These are phyloP conservation scores for Irpex lacteus DNA, from an alignment of 1,284 basidiomycete genomes.

Conservation along the genomic window DNA sequence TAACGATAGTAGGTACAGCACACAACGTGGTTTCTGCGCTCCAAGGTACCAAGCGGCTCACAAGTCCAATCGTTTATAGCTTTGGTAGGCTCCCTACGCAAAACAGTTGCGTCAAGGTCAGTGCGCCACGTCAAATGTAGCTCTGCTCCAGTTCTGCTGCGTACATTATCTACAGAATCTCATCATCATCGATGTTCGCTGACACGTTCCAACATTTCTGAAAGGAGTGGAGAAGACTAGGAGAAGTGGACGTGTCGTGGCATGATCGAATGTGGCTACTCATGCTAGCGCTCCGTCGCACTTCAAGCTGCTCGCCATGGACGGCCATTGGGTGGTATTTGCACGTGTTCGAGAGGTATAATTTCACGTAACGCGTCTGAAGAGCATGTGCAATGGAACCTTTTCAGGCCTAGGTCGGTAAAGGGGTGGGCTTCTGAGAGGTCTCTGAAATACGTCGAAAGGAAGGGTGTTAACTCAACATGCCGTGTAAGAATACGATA, in stretches of 20 bases:
- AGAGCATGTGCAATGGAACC: too few species aligned
- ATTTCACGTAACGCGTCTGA: not conserved
- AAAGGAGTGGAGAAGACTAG: too few species aligned
- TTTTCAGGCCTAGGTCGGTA: not conserved
- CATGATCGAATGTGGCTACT: not conserved
- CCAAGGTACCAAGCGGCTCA: too few species aligned
- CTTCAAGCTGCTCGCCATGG: not conserved
- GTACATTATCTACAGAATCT: too few species aligned
- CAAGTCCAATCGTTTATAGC: too few species aligned
- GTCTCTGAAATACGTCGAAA: not conserved
- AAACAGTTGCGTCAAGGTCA: not conserved
- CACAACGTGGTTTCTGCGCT: not conserved
- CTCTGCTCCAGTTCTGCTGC: too few species aligned
- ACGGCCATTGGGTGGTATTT: not conserved
- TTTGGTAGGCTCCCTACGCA: too few species aligned
- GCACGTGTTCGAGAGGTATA: not conserved
- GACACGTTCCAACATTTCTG: too few species aligned
- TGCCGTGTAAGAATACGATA: not conserved
- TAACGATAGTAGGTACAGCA: not conserved
- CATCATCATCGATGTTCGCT: too few species aligned
- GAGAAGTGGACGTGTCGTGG: too few species aligned
- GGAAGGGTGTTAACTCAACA: not conserved
- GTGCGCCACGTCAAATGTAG: too few species aligned
- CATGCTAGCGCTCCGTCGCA: not conserved
- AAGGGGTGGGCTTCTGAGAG: not conserved